Evolutionary conservation across 352 stramenopile species (phyloP).

Genomic region (Globisporangium solare): DNA sequence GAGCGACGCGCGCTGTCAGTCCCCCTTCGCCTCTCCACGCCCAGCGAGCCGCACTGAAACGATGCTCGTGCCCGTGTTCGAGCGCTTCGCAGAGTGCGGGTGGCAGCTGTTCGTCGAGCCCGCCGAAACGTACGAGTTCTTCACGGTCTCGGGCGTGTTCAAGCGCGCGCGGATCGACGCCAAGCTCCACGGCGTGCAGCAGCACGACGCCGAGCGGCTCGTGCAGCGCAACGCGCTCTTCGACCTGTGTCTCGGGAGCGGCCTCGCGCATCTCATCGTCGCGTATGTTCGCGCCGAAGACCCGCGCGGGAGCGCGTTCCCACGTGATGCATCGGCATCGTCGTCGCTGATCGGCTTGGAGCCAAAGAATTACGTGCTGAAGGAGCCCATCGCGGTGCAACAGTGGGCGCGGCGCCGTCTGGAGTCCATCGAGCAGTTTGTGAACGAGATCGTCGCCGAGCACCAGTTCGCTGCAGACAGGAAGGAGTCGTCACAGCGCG

Average conservation of each 20-base stretch:
- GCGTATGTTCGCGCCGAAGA: constrained; percentile 60
- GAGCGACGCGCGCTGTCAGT: too few species aligned
- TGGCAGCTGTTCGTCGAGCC: constrained; percentile 78
- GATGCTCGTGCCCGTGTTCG: constrained; percentile 35
- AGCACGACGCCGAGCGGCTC: constrained; percentile 24
- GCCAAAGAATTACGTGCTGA: constrained; percentile 60
- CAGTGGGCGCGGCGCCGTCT: constrained; percentile 66
- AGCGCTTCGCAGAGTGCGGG: constrained; percentile 72
- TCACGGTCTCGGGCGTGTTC: constrained; percentile 75
- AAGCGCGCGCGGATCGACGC: constrained; percentile 52
- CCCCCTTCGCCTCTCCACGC: too few species aligned
- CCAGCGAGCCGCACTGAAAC: neutral
- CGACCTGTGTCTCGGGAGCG: constrained; percentile 64
- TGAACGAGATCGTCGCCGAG: constrained; percentile 51
- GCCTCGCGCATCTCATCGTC: constrained; percentile 66
- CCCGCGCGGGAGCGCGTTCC: neutral
- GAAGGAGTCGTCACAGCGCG: constrained; percentile 22
- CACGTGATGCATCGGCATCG: neutral
- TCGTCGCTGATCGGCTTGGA: constrained; percentile 9
- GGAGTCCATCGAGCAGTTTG: constrained; percentile 41
- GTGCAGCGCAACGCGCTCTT: constrained; percentile 74
- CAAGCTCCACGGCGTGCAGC: constrained; percentile 32
- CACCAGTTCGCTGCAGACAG: constrained; percentile 34
- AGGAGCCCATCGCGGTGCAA: constrained; percentile 76
- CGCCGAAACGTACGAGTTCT: constrained; percentile 84